phyloP scores from a whole-genome alignment of 768 basidiomycete species.

The Mycena alexandri region DNA sequence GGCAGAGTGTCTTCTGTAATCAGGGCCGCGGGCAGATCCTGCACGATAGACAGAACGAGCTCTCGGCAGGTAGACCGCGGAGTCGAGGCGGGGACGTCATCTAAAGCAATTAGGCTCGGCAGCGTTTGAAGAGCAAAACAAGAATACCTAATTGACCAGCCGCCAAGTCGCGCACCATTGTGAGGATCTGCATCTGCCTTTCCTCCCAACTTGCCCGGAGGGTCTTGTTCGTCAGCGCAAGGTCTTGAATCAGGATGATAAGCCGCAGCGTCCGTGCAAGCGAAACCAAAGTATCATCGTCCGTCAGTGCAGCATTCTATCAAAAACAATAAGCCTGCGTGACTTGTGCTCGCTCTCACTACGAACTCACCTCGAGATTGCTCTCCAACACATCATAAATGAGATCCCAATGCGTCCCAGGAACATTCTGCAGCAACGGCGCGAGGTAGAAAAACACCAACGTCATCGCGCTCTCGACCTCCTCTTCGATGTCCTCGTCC shows the following conservation, averaged over 20 bases:
- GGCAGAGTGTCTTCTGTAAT: slow-evolving; percentile 74
- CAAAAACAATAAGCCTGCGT: background rate
- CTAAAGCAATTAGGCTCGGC: slow-evolving; percentile 36
- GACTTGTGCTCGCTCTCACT: background rate
- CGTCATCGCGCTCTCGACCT: slow-evolving; percentile 83
- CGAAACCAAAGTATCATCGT: slow-evolving; percentile 68
- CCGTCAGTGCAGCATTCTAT: slow-evolving; percentile 72
- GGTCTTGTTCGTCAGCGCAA: slow-evolving; percentile 78
- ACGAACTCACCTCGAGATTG: slow-evolving; percentile 80
- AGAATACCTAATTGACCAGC: slow-evolving; percentile 65
- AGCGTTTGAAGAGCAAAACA: slow-evolving; percentile 4
- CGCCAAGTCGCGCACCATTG: slow-evolving; percentile 72
- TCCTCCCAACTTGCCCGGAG: slow-evolving; percentile 79
- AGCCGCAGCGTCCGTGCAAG: slow-evolving; percentile 81
- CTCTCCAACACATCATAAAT: slow-evolving; percentile 91
- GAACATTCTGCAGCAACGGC: slow-evolving; percentile 88
- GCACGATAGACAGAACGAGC: slow-evolving; percentile 75
- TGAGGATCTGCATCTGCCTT: slow-evolving; percentile 64
- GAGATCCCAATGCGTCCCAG: slow-evolving; percentile 93
- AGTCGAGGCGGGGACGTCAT: slow-evolving; percentile 52
- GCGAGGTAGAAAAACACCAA: slow-evolving; percentile 80
- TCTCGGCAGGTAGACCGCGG: slow-evolving; percentile 79
- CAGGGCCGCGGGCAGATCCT: slow-evolving; percentile 72
- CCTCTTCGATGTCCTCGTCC: slow-evolving; percentile 77
- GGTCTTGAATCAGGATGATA: slow-evolving; percentile 75